phyloP scores from a whole-genome alignment of 1,139 yeast genomes.

The Casaregolazyma suthepensis region DNA sequence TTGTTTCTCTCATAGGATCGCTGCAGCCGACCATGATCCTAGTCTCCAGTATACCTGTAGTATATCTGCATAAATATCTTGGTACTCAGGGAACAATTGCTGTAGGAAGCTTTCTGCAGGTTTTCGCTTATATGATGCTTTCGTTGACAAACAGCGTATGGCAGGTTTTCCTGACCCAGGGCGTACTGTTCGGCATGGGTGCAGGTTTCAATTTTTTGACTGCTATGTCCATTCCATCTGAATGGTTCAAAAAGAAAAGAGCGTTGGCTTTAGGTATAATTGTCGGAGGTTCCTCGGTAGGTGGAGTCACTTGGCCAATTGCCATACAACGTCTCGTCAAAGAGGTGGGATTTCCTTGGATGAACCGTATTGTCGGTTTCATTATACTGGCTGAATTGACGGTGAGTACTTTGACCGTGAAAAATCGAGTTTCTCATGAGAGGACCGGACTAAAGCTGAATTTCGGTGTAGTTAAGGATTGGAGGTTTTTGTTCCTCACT shows the following conservation, averaged over 20 bases:
- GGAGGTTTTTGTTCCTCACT: conserved; percentile 15
- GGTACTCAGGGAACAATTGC: conserved; percentile 21
- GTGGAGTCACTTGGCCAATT: conserved; percentile 53
- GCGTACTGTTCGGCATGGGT: conserved; percentile 49
- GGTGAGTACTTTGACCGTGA: conserved; percentile 30
- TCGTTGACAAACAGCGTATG: conserved; percentile 45
- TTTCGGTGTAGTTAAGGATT: conserved; percentile 19
- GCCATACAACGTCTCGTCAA: conserved; percentile 33
- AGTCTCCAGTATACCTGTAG: conserved; percentile 42
- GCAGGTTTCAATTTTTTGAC: conserved; percentile 25
- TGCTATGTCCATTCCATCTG: conserved; percentile 28
- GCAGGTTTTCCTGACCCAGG: conserved; percentile 52
- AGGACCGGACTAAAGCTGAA: conserved; percentile 17
- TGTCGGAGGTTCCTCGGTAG: conserved; percentile 56
- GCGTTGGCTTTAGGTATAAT: conserved; percentile 55
- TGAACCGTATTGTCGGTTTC: conserved; percentile 45
- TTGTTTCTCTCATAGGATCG: conserved; percentile 47
- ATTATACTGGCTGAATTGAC: conserved; percentile 37
- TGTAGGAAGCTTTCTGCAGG: conserved; percentile 44
- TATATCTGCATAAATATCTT: conserved; percentile 48
- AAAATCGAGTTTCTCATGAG: conserved; percentile 25
- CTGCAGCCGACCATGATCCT: conserved; percentile 43
- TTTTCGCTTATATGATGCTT: conserved; percentile 45
- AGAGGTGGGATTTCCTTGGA: conserved; percentile 46
- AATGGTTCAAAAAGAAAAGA: conserved; percentile 50